A percentile compares a stretch with the other conserved stretches of the same genome.
Evolutionary conservation across 495 filamentous ascomycete species (phyloP).

Genomic region (Aspergillus avenaceus): DNA sequence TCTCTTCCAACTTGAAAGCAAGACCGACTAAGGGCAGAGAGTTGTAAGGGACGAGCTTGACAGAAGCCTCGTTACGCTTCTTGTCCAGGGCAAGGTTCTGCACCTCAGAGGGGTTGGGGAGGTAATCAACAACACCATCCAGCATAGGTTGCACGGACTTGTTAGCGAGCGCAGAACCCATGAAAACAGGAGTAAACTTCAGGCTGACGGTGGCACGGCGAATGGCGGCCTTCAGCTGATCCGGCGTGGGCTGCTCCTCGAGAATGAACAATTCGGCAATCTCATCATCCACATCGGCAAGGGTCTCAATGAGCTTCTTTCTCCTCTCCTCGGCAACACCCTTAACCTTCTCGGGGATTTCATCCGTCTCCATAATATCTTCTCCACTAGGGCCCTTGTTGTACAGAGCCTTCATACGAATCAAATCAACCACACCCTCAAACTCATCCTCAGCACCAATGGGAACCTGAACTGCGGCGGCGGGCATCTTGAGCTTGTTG

Average conservation of each 20-base stretch:
- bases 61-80: conserved; percentile 68
- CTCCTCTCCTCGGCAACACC: conserved; percentile 74
- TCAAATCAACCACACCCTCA: conserved; percentile 88
- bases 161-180: conserved; percentile 93
- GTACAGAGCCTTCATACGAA: conserved; percentile 89
- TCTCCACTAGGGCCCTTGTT: conserved; percentile 80
- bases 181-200: conserved; percentile 94
- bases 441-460: conserved; percentile 93
- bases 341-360: conserved; percentile 74
- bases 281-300: conserved; percentile 97
- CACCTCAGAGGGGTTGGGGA: conserved; percentile 90
- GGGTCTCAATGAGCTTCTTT: conserved; percentile 82
- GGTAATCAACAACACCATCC: conserved; percentile 92
- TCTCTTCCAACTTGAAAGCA: conserved; percentile 98
- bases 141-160: conserved; percentile 96
- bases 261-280: conserved; percentile 96
- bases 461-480: conserved; percentile 91
- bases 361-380: conserved; percentile 65
- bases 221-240: conserved; percentile 87
- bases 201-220: conserved; percentile 79
- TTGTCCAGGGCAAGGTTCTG: conserved; percentile 86
- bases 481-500: conserved; percentile 84
- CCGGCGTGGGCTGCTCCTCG: conserved; percentile 67
- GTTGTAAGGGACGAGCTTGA: conserved; percentile 88
- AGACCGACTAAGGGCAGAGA: conserved; percentile 90